These are phyloP conservation scores for Coniella vitis DNA, from an alignment of 2,329 filamentous ascomycete species.

Conservation along the genomic window DNA sequence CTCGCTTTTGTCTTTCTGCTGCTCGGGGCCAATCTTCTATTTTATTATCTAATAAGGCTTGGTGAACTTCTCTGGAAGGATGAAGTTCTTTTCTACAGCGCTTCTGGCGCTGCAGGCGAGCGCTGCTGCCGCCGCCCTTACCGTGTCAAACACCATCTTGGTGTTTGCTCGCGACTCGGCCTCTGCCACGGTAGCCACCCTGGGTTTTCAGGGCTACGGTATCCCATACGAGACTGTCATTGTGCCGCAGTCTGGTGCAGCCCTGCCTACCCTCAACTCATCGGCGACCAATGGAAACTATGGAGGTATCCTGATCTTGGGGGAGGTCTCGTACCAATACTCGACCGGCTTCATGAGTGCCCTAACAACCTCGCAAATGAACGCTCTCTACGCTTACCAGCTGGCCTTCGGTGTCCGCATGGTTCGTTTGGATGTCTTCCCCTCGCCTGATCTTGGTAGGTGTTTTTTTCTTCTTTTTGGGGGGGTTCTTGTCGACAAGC, in stretches of 20 bases:
- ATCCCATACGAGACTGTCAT: slow-evolving; percentile 50
- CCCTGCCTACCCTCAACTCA: slow-evolving; percentile 45
- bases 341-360: slow-evolving; percentile 42
- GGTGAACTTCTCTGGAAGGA: too few relatives aligned
- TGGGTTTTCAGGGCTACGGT: slow-evolving; percentile 53
- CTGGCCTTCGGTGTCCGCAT: slow-evolving; percentile 50
- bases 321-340: slow-evolving; percentile 49
- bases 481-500: too few relatives aligned
- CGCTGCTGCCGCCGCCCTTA: slow-evolving; percentile 17
- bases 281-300: slow-evolving; percentile 45
- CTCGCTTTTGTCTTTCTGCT: background rate
- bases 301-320: slow-evolving; percentile 49
- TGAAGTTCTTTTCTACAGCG: slow-evolving; percentile 15
- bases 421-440: slow-evolving; percentile 53
- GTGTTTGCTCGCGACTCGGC: slow-evolving; percentile 47
- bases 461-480: slow-evolving; percentile 25
- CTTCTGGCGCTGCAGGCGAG: slow-evolving; percentile 12
- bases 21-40: background rate
- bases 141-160: slow-evolving; percentile 42
- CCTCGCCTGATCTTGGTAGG: slow-evolving; percentile 42
- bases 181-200: slow-evolving; percentile 40
- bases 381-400: slow-evolving; percentile 50
- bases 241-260: slow-evolving; percentile 45
- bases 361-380: slow-evolving; percentile 49
- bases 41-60: too few relatives aligned